A percentile compares a stretch with the other conserved stretches of the same genome.
Conservation (phyloP, 1,139 yeast species). For the Candida dubliniensis region DNA sequence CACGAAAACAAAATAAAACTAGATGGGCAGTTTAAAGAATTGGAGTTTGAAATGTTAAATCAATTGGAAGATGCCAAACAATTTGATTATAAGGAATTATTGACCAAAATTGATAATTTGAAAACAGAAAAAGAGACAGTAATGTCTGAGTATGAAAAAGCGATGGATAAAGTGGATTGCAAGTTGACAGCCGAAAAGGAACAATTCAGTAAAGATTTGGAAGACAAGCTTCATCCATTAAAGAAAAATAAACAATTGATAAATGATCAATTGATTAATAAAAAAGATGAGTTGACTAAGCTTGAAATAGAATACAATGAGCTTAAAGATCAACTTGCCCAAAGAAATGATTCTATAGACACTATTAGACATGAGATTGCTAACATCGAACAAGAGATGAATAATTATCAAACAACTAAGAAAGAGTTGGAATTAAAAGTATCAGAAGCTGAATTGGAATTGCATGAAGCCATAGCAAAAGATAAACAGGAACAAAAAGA, state of each 20-base stretch:
- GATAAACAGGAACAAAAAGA: slow-evolving; percentile 8
- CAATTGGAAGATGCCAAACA: slow-evolving; percentile 29
- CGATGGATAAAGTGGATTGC: slow-evolving; percentile 13
- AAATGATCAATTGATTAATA: not conserved
- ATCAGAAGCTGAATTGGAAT: not conserved
- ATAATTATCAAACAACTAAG: slow-evolving; percentile 7
- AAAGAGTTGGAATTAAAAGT: slow-evolving; percentile 5
- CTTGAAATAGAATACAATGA: slow-evolving; percentile 1
- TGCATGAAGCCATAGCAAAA: not conserved
- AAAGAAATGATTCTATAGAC: slow-evolving; percentile 8
- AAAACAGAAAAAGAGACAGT: slow-evolving; percentile 14
- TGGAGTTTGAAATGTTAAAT: slow-evolving; percentile 31
- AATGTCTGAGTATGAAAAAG: slow-evolving; percentile 14
- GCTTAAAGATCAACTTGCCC: slow-evolving; percentile 5
- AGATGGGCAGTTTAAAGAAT: slow-evolving; percentile 29
- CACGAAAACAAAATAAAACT: slow-evolving; percentile 25
- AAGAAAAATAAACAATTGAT: not conserved
- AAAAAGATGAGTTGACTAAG: not conserved
- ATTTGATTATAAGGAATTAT: slow-evolving; percentile 26
- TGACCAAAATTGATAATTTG: slow-evolving; percentile 20
- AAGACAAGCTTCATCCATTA: slow-evolving; percentile 6
- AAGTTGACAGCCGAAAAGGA: slow-evolving; percentile 16
- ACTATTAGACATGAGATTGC: slow-evolving; percentile 7
- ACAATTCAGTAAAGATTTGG: slow-evolving; percentile 21
- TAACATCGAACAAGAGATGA: slow-evolving; percentile 10